Base-by-base conservation (phyloP, 139 green algal genomes). In the Pleodorina starrii region DNA sequence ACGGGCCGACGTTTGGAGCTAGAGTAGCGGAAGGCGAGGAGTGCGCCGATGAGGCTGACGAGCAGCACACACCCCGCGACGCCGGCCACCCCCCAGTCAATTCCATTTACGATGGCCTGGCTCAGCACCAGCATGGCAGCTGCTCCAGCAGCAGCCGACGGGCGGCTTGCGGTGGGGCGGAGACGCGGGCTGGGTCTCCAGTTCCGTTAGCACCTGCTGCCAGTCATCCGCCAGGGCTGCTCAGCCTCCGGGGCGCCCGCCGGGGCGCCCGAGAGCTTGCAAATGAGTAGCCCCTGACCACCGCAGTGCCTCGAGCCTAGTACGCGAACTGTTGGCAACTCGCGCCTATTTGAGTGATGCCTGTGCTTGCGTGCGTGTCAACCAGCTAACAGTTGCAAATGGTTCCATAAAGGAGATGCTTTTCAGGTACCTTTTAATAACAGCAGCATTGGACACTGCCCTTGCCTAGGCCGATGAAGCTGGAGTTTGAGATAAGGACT, bases 1-100 rank as follows among this genome's bases (percentile, higher is more conserved):
- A 54, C 85, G 21, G 71, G 79, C 32, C 60, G 38, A 3, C 38
- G 42, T 10, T n/a, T 69, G 32, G 50, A 63, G 48, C 32, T 42
- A 1, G 84, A 78, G 57, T 89, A 92, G 27, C 63, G 63, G 44
- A 79, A 79, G 27, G 82, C n/a, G 16, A 88, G 32, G 44, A 27
- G 29, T 1, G 68, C 90, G 38, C 90, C 90, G 6, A 60, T 36
- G 4, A 73, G 23, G 12, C 60, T 87, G 27, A 85, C 21, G 42
- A 85, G 9, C 42, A 89, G 50, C n/a, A 88, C 43, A 0, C 40
- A 38, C 3, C 43, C 77, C 11, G 85, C 80, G 29, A 92, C 32
- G 19, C 90, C 63, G 12, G 85, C 46, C 36, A 90, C 51, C 0
- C 29, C 84, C 84, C 84, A 92, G 43, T 92, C 89, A 35, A 92